Conservation (phyloP, 148 eudicot genomes). For the Vaccinium corymbosum region DNA sequence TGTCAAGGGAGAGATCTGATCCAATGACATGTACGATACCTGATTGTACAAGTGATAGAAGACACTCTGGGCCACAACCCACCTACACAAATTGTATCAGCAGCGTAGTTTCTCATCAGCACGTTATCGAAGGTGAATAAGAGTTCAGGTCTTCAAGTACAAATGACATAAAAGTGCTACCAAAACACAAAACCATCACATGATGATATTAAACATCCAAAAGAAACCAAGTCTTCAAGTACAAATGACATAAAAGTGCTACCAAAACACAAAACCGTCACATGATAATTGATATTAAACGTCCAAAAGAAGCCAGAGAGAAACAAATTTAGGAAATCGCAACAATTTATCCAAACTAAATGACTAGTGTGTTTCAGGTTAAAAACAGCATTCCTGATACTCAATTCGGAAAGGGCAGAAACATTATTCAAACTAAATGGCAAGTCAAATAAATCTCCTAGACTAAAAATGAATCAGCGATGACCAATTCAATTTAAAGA, state of each 20-base stretch:
- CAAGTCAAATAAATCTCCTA: background rate
- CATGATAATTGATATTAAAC: background rate
- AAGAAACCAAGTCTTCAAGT: background rate
- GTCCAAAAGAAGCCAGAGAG: background rate
- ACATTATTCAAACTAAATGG: background rate
- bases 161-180: background rate
- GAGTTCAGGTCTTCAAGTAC: background rate
- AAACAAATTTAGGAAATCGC: background rate
- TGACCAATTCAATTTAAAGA: background rate
- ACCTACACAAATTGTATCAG: slow-evolving; percentile 34
- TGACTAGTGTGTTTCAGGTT: background rate
- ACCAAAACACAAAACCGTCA: background rate
- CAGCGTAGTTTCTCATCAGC: slow-evolving; percentile 15
- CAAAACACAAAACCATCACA: background rate
- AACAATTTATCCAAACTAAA: background rate
- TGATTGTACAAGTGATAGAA: slow-evolving; percentile 74
- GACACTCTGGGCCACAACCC: slow-evolving; percentile 74
- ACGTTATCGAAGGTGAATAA: background rate
- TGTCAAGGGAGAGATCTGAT: slow-evolving; percentile 67
- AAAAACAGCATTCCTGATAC: background rate
- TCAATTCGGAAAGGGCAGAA: background rate
- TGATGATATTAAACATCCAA: background rate
- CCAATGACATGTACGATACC: slow-evolving; percentile 71
- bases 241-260: background rate
- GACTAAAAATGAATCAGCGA: background rate